phyloP scores from a whole-genome alignment of 2,329 filamentous ascomycete species.

The Orbilia oligospora region DNA sequence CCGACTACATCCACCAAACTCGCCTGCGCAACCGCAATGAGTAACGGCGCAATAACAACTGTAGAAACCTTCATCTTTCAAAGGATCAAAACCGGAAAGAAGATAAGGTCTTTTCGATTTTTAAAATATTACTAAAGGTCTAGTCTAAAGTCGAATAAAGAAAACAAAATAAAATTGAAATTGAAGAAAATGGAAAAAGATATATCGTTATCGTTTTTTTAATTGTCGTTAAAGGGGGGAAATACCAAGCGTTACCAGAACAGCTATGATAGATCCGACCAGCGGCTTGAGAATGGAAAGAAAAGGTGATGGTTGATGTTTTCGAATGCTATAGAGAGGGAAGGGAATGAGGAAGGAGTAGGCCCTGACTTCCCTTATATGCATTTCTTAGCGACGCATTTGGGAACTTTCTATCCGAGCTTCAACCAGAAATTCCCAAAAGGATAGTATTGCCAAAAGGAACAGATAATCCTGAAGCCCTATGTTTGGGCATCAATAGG shows the following conservation, averaged over 20 bases:
- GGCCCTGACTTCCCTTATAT: conserved; percentile 23
- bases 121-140: not conserved
- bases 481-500: not conserved
- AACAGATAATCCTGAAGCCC: conserved; percentile 11
- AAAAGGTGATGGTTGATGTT: not conserved
- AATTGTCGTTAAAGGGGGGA: not conserved
- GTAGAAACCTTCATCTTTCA: conserved; percentile 45
- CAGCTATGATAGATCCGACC: conserved; percentile 14
- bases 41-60: conserved; percentile 29
- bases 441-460: not conserved
- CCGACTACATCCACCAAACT: not conserved
- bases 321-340: conserved; percentile 5
- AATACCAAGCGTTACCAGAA: conserved; percentile 25
- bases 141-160: not conserved
- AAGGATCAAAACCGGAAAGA: conserved; percentile 4
- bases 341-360: conserved; percentile 18
- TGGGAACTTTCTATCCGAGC: not conserved
- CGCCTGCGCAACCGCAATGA: conserved; percentile 35
- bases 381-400: conserved; percentile 14
- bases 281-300: conserved; percentile 17
- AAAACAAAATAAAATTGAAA: conserved; percentile 2
- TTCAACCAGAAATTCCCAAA: not conserved
- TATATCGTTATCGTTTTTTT: conserved; percentile 18
- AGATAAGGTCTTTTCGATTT: not conserved
- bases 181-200: not conserved